Percentiles rank a stretch among this genome's conserved stretches.
These are phyloP conservation scores for Stramenopiles sp. DNA, from an alignment of 352 stramenopile species.

Conservation along the genomic window DNA sequence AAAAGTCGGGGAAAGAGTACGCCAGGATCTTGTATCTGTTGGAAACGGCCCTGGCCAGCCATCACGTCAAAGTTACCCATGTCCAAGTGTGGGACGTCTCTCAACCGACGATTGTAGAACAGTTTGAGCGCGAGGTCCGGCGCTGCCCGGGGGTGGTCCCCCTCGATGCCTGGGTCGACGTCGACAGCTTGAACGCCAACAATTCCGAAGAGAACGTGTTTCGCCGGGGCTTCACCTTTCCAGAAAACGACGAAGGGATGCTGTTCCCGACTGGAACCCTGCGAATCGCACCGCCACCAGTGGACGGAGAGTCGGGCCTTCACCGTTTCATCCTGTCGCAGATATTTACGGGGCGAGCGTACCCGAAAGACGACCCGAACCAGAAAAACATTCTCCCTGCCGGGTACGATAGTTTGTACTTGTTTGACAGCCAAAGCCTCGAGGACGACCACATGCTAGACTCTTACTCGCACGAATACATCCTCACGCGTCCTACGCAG, in stretches of 20 bases:
- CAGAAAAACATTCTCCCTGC: no score
- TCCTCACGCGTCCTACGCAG: slow-evolving; percentile 17
- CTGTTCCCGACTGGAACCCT: slow-evolving; percentile 19
- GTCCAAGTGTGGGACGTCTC: slow-evolving; percentile 19
- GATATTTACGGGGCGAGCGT: slow-evolving; percentile 18
- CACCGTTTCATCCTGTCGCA: slow-evolving; percentile 22
- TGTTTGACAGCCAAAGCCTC: slow-evolving; percentile 14
- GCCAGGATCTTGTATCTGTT: no score
- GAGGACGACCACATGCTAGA: slow-evolving; percentile 5
- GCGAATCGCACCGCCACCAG: slow-evolving; percentile 13
- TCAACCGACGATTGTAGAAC: slow-evolving; percentile 15
- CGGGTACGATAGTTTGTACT: slow-evolving; percentile 21
- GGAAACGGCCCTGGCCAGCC: no score
- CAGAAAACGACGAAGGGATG: slow-evolving; percentile 15
- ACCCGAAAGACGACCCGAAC: slow-evolving; percentile 20
- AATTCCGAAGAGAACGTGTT: slow-evolving; percentile 19
- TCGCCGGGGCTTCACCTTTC: slow-evolving; percentile 17
- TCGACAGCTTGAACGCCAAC: slow-evolving; percentile 17
- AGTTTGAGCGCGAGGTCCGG: slow-evolving; percentile 21
- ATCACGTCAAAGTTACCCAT: no score
- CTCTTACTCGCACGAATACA: slow-evolving; percentile 22
- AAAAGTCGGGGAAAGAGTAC: no score
- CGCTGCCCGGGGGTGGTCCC: no score
- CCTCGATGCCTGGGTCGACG: no score
- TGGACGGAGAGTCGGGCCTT: slow-evolving; percentile 11